Evolutionary conservation across 2,329 filamentous ascomycete genomes (phyloP), one percentile per base, ranked within the genome.

Genomic region (Cladosporium sp.): DNA sequence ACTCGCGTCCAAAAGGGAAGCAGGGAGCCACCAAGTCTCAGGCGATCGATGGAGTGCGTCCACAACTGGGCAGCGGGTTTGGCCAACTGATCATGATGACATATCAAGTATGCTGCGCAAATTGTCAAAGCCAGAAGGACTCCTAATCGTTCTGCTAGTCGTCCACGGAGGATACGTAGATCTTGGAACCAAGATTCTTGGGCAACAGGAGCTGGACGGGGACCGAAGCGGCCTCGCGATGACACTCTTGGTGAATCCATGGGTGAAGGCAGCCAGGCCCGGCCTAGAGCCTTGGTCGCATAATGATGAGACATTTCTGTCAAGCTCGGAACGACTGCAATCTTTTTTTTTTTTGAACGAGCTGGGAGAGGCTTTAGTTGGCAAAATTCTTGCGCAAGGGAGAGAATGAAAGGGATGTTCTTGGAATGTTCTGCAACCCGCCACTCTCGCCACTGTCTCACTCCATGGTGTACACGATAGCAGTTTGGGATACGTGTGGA

Each of bases 271-370:
- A 42, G 22, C 60, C 60, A 61, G 51, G 28, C 19, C 8, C 60
- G 36, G 7, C 60, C 60, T 9, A 61, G 17, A 15, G 60, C 47
- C 36, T 61, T 61, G 2, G 60, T 61, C 15, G 25, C 51, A 39
- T 61, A 59, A 17, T 55, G 36, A 25, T 58, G 39, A 8, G 60
- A 49, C 60, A 61, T 61, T 37, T 28, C 15, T 5, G 3, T 11
- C 28, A 20, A 22, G 25, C 25, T 25, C 25, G 3, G 25, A 25
- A 25, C 25, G 25, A 25, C 25, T 25, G 6, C 25, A 25, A 25
- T 3, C 25, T 6, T 25, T 25, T 6, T 25, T n/a, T 14, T 25
- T 9, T 45, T 20, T 3, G 42, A 19, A 20, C 14, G 42, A 3
- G 14, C 6, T 28, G 11, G 22, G 15, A 34, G 30, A 34, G 30